phyloP scores from a whole-genome alignment of 257 asterid species.

The Scutellaria galericulata region DNA sequence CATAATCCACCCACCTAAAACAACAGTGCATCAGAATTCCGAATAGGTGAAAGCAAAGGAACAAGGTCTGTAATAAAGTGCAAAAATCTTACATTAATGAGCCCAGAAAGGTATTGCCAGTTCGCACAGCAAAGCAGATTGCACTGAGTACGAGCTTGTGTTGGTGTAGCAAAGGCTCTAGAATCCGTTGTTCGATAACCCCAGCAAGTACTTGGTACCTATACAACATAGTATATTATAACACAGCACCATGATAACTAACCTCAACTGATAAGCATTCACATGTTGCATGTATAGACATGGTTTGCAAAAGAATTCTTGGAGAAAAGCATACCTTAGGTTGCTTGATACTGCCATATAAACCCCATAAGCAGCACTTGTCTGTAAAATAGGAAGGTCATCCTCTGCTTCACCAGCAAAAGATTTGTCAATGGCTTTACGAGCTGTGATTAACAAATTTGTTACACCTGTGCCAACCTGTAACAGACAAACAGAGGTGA shows the following conservation, averaged over 20 bases:
- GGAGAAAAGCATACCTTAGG: slow-evolving; percentile 62
- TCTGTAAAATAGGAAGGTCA: slow-evolving; percentile 64
- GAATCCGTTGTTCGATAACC: slow-evolving; percentile 76
- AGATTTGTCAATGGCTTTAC: slow-evolving; percentile 77
- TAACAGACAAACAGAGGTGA: slow-evolving; percentile 24
- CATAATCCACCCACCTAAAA: slow-evolving; percentile 97
- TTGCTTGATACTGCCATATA: slow-evolving; percentile 96
- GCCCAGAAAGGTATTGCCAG: slow-evolving; percentile 96
- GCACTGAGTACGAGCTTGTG: slow-evolving; percentile 79
- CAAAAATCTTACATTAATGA: slow-evolving; percentile 70
- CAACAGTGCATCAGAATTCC: slow-evolving; percentile 12
- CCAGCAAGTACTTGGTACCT: slow-evolving; percentile 97
- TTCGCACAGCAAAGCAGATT: slow-evolving; percentile 81
- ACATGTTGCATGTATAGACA: background rate
- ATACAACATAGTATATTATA: slow-evolving; percentile 6
- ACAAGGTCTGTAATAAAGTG: background rate
- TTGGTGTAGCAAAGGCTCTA: slow-evolving; percentile 89
- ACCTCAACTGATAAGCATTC: background rate
- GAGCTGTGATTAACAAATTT: slow-evolving; percentile 62
- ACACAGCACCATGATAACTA: background rate
- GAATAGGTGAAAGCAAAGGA: slow-evolving; percentile 7
- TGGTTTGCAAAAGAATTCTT: background rate
- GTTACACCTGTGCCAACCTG: slow-evolving; percentile 96
- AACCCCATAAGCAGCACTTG: slow-evolving; percentile 87
- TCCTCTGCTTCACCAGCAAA: slow-evolving; percentile 92